These are phyloP conservation scores for Phytophthora kernoviae DNA, from an alignment of 352 stramenopile genomes.

Conservation along the genomic window DNA sequence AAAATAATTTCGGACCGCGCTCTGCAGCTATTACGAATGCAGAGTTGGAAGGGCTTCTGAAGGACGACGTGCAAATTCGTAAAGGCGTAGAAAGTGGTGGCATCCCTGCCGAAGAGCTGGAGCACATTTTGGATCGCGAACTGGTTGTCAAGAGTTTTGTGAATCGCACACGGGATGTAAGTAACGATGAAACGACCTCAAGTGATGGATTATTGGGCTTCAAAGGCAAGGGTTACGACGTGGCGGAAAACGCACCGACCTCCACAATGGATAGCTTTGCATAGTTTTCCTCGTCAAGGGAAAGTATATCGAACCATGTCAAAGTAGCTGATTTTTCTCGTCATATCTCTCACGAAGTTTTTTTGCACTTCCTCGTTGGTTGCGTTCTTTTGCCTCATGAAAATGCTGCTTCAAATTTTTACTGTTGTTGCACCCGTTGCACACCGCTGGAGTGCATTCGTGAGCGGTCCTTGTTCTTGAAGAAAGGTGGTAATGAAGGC, in stretches of 20 bases:
- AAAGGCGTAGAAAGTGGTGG: slow-evolving; percentile 74
- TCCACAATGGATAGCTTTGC: slow-evolving; percentile 79
- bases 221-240: slow-evolving; percentile 79
- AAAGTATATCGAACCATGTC: background rate
- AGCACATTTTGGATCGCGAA: slow-evolving; percentile 67
- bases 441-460: slow-evolving; percentile 33
- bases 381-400: background rate
- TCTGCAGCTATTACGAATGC: slow-evolving; percentile 64
- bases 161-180: slow-evolving; percentile 34
- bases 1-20: slow-evolving; percentile 34
- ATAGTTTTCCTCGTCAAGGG: slow-evolving; percentile 24
- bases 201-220: slow-evolving; percentile 36
- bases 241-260: slow-evolving; percentile 61
- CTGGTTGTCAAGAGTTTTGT: slow-evolving; percentile 82
- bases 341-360: slow-evolving; percentile 30
- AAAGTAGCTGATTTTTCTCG: slow-evolving; percentile 24
- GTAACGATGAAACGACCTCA: slow-evolving; percentile 10
- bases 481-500: slow-evolving; percentile 76
- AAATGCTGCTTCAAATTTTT: background rate
- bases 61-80: slow-evolving; percentile 77
- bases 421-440: background rate
- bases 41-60: slow-evolving; percentile 76
- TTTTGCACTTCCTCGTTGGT: background rate
- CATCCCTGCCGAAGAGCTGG: slow-evolving; percentile 68
- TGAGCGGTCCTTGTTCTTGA: slow-evolving; percentile 61